A percentile compares a stretch with the other conserved stretches of the same genome.
Evolutionary conservation across 495 filamentous ascomycete genomes (phyloP).

Genomic region (Recurvomyces mirabilis): DNA sequence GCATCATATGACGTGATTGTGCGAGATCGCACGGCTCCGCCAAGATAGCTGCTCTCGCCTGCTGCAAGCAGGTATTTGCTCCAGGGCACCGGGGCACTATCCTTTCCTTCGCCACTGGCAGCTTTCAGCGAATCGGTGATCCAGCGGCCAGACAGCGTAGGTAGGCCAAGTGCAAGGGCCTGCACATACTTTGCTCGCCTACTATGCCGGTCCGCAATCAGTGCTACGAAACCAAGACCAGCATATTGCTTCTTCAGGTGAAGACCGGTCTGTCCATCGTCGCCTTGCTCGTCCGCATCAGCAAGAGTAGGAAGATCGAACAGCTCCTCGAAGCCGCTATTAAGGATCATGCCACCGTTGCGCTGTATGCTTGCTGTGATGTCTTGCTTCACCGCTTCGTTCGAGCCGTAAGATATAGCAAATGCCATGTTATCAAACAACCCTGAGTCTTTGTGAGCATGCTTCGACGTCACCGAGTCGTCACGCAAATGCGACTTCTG

Average conservation of each 20-base stretch:
- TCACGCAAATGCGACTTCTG: constrained; percentile 8
- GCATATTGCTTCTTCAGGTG: constrained; percentile 39
- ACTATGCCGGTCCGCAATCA: constrained; percentile 79
- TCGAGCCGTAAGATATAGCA: constrained; percentile 58
- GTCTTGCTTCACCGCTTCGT: constrained; percentile 40
- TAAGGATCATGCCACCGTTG: constrained; percentile 63
- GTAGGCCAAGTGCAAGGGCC: constrained; percentile 79
- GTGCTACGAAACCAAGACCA: constrained; percentile 61
- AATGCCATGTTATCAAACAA: constrained; percentile 72
- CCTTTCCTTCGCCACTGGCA: constrained; percentile 18
- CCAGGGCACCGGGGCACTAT: constrained; percentile 57
- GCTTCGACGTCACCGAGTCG: constrained; percentile 11
- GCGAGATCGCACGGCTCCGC: constrained; percentile 67
- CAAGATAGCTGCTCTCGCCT: constrained; percentile 65
- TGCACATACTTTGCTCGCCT: constrained; percentile 92
- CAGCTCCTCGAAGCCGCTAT: constrained; percentile 71
- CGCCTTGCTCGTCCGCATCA: constrained; percentile 8
- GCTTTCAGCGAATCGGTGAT: constrained; percentile 53
- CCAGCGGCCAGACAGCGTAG: constrained; percentile 74
- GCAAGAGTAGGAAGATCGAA: constrained; percentile 45
- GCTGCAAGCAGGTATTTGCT: constrained; percentile 73
- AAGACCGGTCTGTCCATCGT: constrained; percentile 21
- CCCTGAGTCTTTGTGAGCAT: background rate
- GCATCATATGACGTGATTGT: constrained; percentile 49
- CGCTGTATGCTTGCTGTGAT: constrained; percentile 39